Conservation (phyloP, 371 early-diverging fungal species). For the Mortierella sp. region DNA sequence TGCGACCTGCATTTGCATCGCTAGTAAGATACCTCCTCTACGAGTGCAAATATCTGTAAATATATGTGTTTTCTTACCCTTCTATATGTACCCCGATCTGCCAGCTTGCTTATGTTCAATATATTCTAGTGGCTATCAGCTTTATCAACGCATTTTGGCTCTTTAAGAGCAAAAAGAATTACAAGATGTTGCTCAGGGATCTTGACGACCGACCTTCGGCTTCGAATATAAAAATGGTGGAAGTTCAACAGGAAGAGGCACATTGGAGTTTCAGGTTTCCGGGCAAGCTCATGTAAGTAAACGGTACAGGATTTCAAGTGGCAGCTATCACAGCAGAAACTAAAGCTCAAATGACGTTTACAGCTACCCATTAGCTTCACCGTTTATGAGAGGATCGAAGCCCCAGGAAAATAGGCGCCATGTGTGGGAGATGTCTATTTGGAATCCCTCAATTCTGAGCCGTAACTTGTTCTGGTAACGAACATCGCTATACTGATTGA, state of each 20-base stretch:
- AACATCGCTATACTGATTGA: not conserved
- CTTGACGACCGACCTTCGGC: conserved; percentile 35
- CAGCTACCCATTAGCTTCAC: conserved; percentile 32
- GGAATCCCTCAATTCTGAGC: conserved; percentile 52
- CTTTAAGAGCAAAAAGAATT: conserved; percentile 42
- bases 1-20: conserved; percentile 32
- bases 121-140: conserved; percentile 36
- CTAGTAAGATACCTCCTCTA: conserved; percentile 13
- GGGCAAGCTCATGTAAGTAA: conserved; percentile 37
- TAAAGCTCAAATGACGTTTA: not conserved
- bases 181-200: conserved; percentile 33
- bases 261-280: conserved; percentile 44
- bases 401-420: conserved; percentile 26
- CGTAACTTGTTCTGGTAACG: conserved; percentile 55
- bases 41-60: not conserved
- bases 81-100: not conserved
- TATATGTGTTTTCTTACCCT: not conserved
- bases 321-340: not conserved
- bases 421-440: conserved; percentile 51
- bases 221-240: conserved; percentile 27
- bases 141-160: conserved; percentile 45
- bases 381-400: conserved; percentile 20
- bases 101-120: conserved; percentile 35
- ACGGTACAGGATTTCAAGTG: not conserved
- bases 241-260: conserved; percentile 28